Percentiles rank a stretch among this genome's conserved stretches.
phyloP scores from a whole-genome alignment of 495 filamentous ascomycete genomes.

The Penicillium crystallinum region DNA sequence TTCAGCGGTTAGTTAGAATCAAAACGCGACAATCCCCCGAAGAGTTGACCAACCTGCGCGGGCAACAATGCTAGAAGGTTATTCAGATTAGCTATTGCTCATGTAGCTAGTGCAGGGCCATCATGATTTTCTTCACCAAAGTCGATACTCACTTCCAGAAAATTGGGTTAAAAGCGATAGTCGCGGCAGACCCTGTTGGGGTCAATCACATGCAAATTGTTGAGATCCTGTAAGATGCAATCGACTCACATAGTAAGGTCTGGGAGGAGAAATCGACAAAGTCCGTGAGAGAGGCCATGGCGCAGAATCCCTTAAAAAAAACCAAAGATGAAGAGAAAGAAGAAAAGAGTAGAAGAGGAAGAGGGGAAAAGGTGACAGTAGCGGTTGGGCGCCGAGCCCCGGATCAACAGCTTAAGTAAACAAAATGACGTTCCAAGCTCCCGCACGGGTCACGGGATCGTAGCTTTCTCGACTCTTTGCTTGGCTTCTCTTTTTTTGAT shows the following conservation, averaged over 20 bases:
- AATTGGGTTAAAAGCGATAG: slow-evolving; percentile 51
- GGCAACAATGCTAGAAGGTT: slow-evolving; percentile 36
- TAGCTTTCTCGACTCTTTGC: background rate
- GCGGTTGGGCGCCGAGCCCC: background rate
- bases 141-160: slow-evolving; percentile 51
- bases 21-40: background rate
- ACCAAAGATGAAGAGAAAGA: slow-evolving; percentile 8
- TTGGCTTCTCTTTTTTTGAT: background rate
- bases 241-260: slow-evolving; percentile 38
- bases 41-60: slow-evolving; percentile 37
- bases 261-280: slow-evolving; percentile 44
- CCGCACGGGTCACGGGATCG: slow-evolving; percentile 16
- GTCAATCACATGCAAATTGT: slow-evolving; percentile 37
- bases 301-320: background rate
- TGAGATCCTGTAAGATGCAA: slow-evolving; percentile 8
- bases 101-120: background rate
- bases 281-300: slow-evolving; percentile 36
- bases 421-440: slow-evolving; percentile 26
- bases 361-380: background rate
- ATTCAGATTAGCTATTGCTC: background rate
- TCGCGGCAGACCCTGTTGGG: slow-evolving; percentile 40
- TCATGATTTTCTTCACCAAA: background rate
- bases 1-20: slow-evolving; percentile 12
- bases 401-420: slow-evolving; percentile 26
- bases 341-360: slow-evolving; percentile 6